Percentiles rank a stretch among this genome's conserved stretches.
Conservation (phyloP, 139 green algal species). For the Astrephomene gubernaculifera region DNA sequence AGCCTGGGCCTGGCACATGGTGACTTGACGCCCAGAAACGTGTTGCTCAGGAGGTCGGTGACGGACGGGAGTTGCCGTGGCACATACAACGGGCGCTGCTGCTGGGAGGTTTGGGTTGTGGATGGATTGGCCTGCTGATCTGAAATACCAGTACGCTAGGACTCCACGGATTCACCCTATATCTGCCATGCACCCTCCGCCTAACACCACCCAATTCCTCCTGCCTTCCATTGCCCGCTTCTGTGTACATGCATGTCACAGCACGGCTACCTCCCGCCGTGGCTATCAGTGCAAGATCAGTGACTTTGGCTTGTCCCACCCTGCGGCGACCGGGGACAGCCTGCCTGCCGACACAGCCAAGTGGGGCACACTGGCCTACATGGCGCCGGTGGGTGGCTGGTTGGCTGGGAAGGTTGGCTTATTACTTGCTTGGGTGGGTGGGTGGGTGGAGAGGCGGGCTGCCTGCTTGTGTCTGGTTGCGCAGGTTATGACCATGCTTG, state of each 20-base stretch:
- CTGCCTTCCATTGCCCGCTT: not conserved
- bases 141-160: too few species aligned
- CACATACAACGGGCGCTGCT: too few species aligned
- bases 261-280: constrained; percentile 20
- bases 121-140: too few species aligned
- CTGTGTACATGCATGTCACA: not conserved
- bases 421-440: too few species aligned
- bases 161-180: too few species aligned
- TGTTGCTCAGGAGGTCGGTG: constrained; percentile 49
- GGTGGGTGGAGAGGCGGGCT: too few species aligned
- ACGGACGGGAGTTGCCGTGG: too few species aligned
- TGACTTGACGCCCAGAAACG: constrained; percentile 79
- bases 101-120: too few species aligned
- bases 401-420: too few species aligned
- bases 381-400: constrained; percentile 22
- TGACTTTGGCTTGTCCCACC: constrained; percentile 19
- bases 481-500: too few species aligned
- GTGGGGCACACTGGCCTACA: constrained; percentile 19
- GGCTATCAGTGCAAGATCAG: constrained; percentile 25
- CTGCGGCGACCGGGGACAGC: not conserved
- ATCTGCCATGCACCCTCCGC: not conserved
- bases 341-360: not conserved
- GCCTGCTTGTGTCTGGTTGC: too few species aligned
- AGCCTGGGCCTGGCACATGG: constrained; percentile 63
- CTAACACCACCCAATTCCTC: not conserved